A percentile compares a stretch with the other conserved stretches of the same genome.
phyloP scores from a whole-genome alignment of 805 yeast species.

The Candida incommunis region DNA sequence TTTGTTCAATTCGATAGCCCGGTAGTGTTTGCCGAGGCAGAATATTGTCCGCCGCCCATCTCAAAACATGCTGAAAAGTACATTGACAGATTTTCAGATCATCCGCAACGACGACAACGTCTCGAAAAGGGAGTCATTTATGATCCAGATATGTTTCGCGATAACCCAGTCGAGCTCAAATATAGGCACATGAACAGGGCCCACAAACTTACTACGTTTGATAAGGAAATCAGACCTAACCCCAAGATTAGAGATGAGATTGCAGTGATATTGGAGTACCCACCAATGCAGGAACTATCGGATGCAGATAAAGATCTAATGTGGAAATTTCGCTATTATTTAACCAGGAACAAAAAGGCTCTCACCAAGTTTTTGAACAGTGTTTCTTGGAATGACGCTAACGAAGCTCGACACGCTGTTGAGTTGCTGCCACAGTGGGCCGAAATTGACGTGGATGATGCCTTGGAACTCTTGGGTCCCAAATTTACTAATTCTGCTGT shows the following conservation, averaged over 20 bases:
- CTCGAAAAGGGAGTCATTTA: constrained; percentile 24
- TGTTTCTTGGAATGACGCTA: constrained; percentile 75
- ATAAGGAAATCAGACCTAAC: constrained; percentile 78
- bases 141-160: constrained; percentile 55
- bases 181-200: constrained; percentile 67
- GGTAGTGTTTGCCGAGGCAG: constrained; percentile 49
- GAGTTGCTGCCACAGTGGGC: constrained; percentile 58
- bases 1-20: constrained; percentile 59
- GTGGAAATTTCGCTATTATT: constrained; percentile 82
- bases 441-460: constrained; percentile 70
- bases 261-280: constrained; percentile 51
- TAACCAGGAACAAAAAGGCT: constrained; percentile 51
- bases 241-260: constrained; percentile 68
- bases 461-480: constrained; percentile 73
- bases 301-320: constrained; percentile 75
- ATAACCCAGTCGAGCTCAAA: constrained; percentile 81
- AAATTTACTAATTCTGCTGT: constrained; percentile 60
- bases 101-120: not conserved
- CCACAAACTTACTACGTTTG: constrained; percentile 62
- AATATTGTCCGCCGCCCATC: constrained; percentile 22
- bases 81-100: not conserved
- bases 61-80: constrained; percentile 3
- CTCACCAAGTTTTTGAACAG: constrained; percentile 75
- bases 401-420: constrained; percentile 67
- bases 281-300: constrained; percentile 70